Conservation (phyloP, 345 rosid genomes). For the Orychophragmus violaceus region DNA sequence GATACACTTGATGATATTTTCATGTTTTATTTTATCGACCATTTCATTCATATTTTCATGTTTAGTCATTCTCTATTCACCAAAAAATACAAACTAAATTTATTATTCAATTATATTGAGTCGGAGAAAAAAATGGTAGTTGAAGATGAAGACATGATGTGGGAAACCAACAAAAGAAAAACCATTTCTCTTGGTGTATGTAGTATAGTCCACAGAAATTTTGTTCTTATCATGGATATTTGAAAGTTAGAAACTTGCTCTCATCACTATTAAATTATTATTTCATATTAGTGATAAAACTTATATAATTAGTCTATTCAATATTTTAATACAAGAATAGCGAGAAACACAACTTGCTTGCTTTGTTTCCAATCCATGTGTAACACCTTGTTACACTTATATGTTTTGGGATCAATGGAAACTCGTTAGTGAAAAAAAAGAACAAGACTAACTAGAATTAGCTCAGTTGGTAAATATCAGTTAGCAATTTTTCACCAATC, state of each 20-base stretch:
- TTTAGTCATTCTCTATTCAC: not conserved
- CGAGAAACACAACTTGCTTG: conserved; percentile 20
- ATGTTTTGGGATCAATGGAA: too few species aligned
- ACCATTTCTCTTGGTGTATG: not conserved
- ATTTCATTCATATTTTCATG: too few species aligned
- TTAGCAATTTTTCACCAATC: too few species aligned
- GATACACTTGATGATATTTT: not conserved
- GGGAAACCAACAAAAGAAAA: not conserved
- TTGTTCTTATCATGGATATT: conserved; percentile 10
- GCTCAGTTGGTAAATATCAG: too few species aligned
- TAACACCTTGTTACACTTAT: too few species aligned
- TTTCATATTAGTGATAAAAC: not conserved
- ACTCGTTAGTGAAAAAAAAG: too few species aligned
- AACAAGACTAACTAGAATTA: too few species aligned
- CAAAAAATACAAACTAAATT: not conserved
- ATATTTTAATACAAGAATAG: not conserved
- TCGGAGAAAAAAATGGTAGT: not conserved
- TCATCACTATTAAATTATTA: not conserved
- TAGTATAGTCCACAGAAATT: conserved; percentile 14
- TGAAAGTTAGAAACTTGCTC: not conserved
- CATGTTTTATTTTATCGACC: too few species aligned
- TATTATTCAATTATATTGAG: not conserved
- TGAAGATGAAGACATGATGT: not conserved
- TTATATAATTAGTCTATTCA: not conserved
- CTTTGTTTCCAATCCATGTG: too few species aligned